Base-by-base conservation (phyloP, 768 basidiomycete genomes). In the Tricholoma sp. region DNA sequence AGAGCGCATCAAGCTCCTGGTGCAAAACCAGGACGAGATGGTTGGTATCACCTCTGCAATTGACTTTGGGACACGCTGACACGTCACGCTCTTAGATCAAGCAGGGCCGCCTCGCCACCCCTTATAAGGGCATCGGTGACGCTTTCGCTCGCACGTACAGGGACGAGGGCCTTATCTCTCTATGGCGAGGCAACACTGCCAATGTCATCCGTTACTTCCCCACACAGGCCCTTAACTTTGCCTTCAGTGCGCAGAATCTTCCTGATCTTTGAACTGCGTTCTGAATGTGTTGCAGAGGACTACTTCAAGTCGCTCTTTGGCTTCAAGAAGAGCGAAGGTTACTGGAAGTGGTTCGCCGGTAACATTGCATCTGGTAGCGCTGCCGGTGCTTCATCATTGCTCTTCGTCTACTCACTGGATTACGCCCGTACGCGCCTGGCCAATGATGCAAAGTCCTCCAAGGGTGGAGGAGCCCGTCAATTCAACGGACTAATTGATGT, bases 181-280 rank as follows among this genome's bases (percentile, higher is more conserved):
- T 99, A 70, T 98, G 97, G 97, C 82, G 97, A 79, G 97, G 97
- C 76, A 99, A 99, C 87, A 98, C 96, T 58, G 96, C 97, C 84
- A 99, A 99, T 79, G 97, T 99, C 78, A 97, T 99, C 80, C 95
- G 97, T 74, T 99, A 99, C 90, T 99, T 99, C 94, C 97, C 97
- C 53, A 99, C 97, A 57, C 96, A 99, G 76, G 97, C 97, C 39
- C 79, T 98, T 67, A 99, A 99, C 91, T 98, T 99, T 69, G 96
- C 96, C 73, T 98, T 98, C 89, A 98, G 91, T 97, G 66, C 66
- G 94, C 85, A 41, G 64, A 50, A 58, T 49, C 57, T 35, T 11
- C 18, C 34, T 2, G 54, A 16, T 11, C 5, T 4, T 2, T 12
- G 22, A 3, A 37, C 14, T 24, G 12, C 0, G 5, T 19, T 14